A percentile compares a stretch with the other conserved stretches of the same genome.
Conservation (phyloP, 805 yeast genomes). For the Ogataea corticis region DNA sequence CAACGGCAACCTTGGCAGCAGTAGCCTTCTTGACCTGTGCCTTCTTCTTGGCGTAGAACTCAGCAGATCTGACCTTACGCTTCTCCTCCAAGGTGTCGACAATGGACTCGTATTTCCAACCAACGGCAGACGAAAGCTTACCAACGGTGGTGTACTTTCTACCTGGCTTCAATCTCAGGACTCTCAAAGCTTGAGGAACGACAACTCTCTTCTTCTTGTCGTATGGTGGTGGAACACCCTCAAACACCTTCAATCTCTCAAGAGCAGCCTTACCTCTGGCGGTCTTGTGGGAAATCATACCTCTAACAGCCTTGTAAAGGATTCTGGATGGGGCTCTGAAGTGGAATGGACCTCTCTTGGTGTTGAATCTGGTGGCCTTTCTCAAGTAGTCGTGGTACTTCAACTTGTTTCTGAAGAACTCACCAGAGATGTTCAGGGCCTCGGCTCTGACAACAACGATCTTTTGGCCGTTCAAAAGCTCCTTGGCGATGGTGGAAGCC, state of each 20-base stretch:
- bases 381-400: conserved; percentile 99
- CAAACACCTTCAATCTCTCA: conserved; percentile 98
- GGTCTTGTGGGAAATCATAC: conserved; percentile 99
- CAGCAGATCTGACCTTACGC: conserved; percentile 98
- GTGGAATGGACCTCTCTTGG: conserved; percentile 99
- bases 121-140: conserved; percentile 93
- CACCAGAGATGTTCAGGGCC: conserved; percentile 98
- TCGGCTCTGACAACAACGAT: conserved; percentile 97
- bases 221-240: conserved; percentile 99
- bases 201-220: conserved; percentile 99
- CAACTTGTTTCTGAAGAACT: conserved; percentile 99
- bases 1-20: conserved; percentile 84
- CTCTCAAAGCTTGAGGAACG: conserved; percentile 99
- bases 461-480: conserved; percentile 96
- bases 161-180: conserved; percentile 98
- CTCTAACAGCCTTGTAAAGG: conserved; percentile 99
- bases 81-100: conserved; percentile 98
- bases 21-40: conserved; percentile 91
- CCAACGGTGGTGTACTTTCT: conserved; percentile 99
- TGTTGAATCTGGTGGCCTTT: conserved; percentile 99
- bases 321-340: conserved; percentile 99
- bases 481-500: conserved; percentile 98
- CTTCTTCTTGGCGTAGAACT: conserved; percentile 98
- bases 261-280: conserved; percentile 99
- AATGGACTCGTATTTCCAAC: conserved; percentile 99